Evolutionary conservation across 345 rosid genomes (phyloP).

Genomic region (Dovyalis caffra): DNA sequence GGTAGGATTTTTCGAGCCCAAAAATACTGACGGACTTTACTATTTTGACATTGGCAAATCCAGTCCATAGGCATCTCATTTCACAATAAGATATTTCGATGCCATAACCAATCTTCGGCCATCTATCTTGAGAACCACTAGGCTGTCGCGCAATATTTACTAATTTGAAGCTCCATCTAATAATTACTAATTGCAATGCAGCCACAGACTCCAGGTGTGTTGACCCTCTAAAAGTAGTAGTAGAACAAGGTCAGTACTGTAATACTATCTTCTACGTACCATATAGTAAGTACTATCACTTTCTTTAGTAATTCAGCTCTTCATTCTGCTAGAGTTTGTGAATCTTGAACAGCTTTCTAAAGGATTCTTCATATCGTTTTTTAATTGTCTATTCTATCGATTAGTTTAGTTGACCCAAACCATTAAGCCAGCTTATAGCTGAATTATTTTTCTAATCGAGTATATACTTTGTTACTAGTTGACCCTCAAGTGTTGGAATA

Average conservation of each 20-base stretch:
- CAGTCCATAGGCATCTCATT: background rate
- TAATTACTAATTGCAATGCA: background rate
- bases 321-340: background rate
- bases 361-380: background rate
- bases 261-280: background rate
- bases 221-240: background rate
- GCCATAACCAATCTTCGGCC: background rate
- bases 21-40: background rate
- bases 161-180: background rate
- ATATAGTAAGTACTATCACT: background rate
- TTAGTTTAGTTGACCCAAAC: background rate
- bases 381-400: background rate
- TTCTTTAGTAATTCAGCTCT: background rate
- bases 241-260: background rate
- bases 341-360: background rate
- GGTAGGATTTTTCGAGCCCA: background rate
- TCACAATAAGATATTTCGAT: background rate
- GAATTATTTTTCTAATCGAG: background rate
- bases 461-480: background rate
- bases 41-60: background rate
- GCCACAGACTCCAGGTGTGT: background rate
- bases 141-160: background rate
- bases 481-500: conserved; percentile 27
- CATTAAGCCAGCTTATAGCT: background rate
- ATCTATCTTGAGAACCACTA: background rate